Evolutionary conservation across 1,139 yeast genomes (phyloP).

Genomic region (Zygosaccharomyces pseudobailii): DNA sequence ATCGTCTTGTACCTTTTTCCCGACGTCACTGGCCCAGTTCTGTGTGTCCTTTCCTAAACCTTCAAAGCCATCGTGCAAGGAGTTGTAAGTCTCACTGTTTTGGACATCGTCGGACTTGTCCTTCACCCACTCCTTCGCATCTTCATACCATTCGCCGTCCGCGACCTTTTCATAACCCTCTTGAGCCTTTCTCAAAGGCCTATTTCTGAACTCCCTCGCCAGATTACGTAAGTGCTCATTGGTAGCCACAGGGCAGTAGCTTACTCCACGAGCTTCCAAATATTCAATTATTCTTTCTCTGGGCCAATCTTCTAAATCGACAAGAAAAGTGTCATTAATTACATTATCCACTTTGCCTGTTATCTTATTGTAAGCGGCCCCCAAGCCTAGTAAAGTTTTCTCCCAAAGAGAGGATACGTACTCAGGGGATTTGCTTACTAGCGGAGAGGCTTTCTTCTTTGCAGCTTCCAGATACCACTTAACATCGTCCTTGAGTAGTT

Average conservation of each 20-base stretch:
- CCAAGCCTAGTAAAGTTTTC: constrained; percentile 12
- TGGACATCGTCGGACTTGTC: constrained; percentile 38
- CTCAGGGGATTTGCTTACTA: constrained; percentile 31
- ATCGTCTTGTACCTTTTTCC: constrained; percentile 33
- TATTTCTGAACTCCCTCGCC: constrained; percentile 44
- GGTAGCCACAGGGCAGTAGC: constrained; percentile 44
- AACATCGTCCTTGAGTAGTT: constrained; percentile 37
- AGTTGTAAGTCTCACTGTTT: constrained; percentile 34
- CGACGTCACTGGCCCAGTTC: constrained; percentile 27
- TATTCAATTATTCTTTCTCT: constrained; percentile 47
- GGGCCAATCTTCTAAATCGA: constrained; percentile 46
- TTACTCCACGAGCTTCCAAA: constrained; percentile 48
- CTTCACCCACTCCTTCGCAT: constrained; percentile 39
- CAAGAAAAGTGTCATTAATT: constrained; percentile 44
- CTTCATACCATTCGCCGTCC: constrained; percentile 44
- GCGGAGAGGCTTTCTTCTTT: constrained; percentile 34
- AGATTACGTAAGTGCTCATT: constrained; percentile 44
- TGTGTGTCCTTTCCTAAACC: constrained; percentile 21
- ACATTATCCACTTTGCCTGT: constrained; percentile 32
- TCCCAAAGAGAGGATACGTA: constrained; percentile 27
- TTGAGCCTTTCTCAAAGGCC: constrained; percentile 37
- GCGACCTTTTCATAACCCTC: constrained; percentile 35
- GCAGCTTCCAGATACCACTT: constrained; percentile 37
- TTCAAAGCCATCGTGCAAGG: constrained; percentile 28
- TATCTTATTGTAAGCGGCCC: constrained; percentile 11